Conservation (phyloP, 352 stramenopile genomes). For the Globisporangium orthogonon region DNA sequence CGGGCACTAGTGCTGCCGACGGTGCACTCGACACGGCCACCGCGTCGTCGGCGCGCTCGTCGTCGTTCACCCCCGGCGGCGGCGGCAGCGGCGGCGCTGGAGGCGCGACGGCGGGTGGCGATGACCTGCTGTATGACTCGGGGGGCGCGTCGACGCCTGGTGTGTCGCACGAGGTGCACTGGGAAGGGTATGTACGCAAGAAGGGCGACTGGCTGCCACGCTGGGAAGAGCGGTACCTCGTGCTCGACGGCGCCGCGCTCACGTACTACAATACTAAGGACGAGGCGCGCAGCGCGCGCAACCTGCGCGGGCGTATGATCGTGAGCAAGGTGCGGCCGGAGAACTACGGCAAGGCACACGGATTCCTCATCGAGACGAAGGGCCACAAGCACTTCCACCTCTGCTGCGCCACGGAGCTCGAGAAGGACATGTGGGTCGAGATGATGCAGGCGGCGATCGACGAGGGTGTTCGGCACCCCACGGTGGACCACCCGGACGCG, state of each 20-base stretch:
- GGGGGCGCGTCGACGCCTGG: constrained; percentile 22
- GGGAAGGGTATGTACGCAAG: constrained; percentile 86
- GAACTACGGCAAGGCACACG: constrained; percentile 86
- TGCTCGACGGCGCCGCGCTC: constrained; percentile 72
- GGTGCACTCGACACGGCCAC: constrained; percentile 2
- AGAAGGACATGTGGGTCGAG: constrained; percentile 90
- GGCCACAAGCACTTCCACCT: constrained; percentile 87
- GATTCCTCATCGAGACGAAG: constrained; percentile 84
- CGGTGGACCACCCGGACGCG: constrained; percentile 21
- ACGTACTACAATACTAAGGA: constrained; percentile 89
- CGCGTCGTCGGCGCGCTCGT: constrained; percentile 9
- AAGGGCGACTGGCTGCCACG: constrained; percentile 88
- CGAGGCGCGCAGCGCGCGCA: constrained; percentile 70
- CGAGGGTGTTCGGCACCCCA: constrained; percentile 38
- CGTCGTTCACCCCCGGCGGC: constrained; percentile 12
- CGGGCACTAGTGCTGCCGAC: background rate
- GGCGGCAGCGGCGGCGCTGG: background rate
- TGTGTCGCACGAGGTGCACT: constrained; percentile 73
- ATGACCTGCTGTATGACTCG: constrained; percentile 25
- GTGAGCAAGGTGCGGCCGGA: constrained; percentile 72
- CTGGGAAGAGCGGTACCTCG: constrained; percentile 88
- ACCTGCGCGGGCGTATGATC: constrained; percentile 80
- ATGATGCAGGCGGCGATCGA: constrained; percentile 89
- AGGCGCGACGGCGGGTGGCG: background rate
- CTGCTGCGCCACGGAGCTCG: constrained; percentile 79